A percentile compares a stretch with the other conserved stretches of the same genome.
Conservation (phyloP, 139 green algal species). For the Parachlorella kessleri region DNA sequence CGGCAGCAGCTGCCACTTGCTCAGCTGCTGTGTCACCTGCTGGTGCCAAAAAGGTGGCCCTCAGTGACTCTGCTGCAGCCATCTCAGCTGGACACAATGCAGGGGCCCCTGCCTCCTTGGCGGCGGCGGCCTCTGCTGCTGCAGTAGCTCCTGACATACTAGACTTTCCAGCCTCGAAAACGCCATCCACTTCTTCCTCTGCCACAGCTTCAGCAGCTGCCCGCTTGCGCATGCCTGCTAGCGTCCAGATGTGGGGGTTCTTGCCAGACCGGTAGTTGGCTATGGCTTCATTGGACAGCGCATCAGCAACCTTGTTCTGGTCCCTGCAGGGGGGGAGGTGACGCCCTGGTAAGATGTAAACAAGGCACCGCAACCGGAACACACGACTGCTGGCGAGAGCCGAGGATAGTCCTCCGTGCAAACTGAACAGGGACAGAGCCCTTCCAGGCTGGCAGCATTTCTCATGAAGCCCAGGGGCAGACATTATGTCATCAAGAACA, state of each 20-base stretch:
- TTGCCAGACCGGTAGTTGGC: slow-evolving; percentile 22
- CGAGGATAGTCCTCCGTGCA: too few species aligned
- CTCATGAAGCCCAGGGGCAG: too few species aligned
- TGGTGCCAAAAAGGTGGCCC: too few species aligned
- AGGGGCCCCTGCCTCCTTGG: neutral
- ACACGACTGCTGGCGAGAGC: too few species aligned
- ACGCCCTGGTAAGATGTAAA: too few species aligned
- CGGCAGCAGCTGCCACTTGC: too few species aligned
- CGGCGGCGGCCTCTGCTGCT: neutral
- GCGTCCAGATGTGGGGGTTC: slow-evolving; percentile 4
- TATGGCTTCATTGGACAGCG: slow-evolving; percentile 55
- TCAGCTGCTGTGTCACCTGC: too few species aligned
- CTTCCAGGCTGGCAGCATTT: too few species aligned
- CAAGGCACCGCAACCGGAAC: too few species aligned
- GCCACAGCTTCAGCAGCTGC: neutral
- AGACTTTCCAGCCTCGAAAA: neutral
- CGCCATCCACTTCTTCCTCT: neutral
- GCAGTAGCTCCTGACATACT: neutral
- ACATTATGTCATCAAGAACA: too few species aligned
- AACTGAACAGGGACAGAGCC: too few species aligned
- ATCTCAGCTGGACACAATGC: neutral
- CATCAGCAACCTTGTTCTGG: slow-evolving; percentile 50
- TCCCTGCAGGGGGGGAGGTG: slow-evolving; percentile 8
- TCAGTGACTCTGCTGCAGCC: neutral
- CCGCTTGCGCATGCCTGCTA: neutral